These are phyloP conservation scores for Rhododendron simsii DNA, from an alignment of 148 eudicot species.

Conservation along the genomic window DNA sequence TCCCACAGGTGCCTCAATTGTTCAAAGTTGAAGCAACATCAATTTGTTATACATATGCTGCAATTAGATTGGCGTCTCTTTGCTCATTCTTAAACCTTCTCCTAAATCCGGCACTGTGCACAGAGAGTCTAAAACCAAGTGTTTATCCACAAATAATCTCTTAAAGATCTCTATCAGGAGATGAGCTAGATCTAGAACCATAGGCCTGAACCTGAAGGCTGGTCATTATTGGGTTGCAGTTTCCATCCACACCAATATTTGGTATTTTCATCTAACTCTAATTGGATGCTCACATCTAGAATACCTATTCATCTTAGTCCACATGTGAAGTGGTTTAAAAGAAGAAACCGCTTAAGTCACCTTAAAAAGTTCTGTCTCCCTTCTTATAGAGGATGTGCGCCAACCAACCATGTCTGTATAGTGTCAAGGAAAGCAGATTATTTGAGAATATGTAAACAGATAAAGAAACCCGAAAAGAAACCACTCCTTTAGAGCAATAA, in stretches of 20 bases:
- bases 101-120: not conserved
- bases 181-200: not conserved
- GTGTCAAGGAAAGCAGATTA: slow-evolving; percentile 31
- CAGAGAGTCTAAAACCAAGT: not conserved
- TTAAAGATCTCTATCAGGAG: not conserved
- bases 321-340: not conserved
- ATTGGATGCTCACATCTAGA: not conserved
- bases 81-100: not conserved
- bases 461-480: not conserved
- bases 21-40: not conserved
- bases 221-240: not conserved
- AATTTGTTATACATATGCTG: not conserved
- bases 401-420: slow-evolving; percentile 94
- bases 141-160: not conserved
- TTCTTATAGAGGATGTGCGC: slow-evolving; percentile 94
- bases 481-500: not conserved
- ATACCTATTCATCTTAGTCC: not conserved
- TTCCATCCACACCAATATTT: not conserved
- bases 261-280: not conserved
- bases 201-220: not conserved
- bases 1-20: not conserved
- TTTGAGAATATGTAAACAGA: slow-evolving; percentile 3
- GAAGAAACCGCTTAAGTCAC: slow-evolving; percentile 26
- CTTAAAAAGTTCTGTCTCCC: slow-evolving; percentile 84
- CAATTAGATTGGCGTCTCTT: not conserved